phyloP scores from a whole-genome alignment of 306 rosid species.

The Prosopis cineraria region DNA sequence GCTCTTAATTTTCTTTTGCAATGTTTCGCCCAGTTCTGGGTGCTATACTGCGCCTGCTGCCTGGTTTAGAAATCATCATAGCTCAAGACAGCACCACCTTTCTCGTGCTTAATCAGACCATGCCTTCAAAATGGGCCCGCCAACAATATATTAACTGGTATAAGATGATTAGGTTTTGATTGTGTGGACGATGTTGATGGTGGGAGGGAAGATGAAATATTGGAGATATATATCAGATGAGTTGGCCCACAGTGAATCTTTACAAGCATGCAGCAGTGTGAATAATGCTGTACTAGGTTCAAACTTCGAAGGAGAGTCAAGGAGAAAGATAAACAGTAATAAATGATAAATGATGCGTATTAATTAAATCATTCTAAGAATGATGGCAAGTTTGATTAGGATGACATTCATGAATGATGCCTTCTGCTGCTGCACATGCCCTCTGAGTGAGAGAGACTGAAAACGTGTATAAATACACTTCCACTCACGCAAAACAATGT shows the following conservation, averaged over 20 bases:
- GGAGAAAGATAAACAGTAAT: too few species aligned
- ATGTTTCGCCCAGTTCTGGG: neutral
- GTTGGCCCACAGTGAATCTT: slow-evolving; percentile 14
- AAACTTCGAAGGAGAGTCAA: too few species aligned
- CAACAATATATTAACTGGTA: neutral
- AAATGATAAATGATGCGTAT: too few species aligned
- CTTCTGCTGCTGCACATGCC: too few species aligned
- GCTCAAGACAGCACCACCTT: neutral
- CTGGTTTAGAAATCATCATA: neutral
- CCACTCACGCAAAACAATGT: too few species aligned
- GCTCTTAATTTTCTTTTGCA: neutral
- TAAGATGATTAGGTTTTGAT: neutral
- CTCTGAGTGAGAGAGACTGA: too few species aligned
- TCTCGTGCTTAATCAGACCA: neutral
- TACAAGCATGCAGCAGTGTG: neutral
- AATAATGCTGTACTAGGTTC: neutral
- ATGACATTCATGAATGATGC: too few species aligned
- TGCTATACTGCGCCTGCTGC: too few species aligned
- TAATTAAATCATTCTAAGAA: too few species aligned
- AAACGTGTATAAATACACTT: too few species aligned
- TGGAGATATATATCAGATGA: neutral
- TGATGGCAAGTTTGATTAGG: too few species aligned
- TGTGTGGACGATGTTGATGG: too few species aligned
- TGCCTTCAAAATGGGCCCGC: neutral
- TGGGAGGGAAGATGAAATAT: neutral